These are phyloP conservation scores for Yueomyces sp. DNA, from an alignment of 805 yeast species.

Conservation along the genomic window DNA sequence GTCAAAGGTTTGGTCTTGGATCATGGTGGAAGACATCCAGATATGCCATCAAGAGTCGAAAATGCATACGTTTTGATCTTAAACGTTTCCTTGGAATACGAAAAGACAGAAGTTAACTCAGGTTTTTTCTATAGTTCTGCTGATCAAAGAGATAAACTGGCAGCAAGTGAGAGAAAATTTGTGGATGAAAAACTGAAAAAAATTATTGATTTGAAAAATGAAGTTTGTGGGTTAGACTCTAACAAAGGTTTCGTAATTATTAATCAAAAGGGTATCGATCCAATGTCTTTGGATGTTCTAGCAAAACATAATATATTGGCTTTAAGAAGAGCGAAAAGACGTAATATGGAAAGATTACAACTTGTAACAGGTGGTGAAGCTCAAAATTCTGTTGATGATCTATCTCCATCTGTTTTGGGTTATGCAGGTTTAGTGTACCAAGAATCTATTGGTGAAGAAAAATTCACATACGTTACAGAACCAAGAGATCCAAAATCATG, in stretches of 20 bases:
- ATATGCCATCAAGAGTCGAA: slow-evolving; percentile 82
- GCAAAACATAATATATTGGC: slow-evolving; percentile 92
- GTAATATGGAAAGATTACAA: slow-evolving; percentile 98
- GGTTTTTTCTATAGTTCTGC: slow-evolving; percentile 91
- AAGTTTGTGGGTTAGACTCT: slow-evolving; percentile 68
- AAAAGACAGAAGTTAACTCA: slow-evolving; percentile 93
- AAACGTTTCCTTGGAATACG: slow-evolving; percentile 92
- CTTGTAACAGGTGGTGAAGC: slow-evolving; percentile 95
- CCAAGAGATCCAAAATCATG: slow-evolving; percentile 81
- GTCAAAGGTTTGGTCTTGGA: slow-evolving; percentile 86
- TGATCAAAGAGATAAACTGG: slow-evolving; percentile 90
- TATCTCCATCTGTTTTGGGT: slow-evolving; percentile 68
- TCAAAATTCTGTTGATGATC: slow-evolving; percentile 91
- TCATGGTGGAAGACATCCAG: slow-evolving; percentile 98
- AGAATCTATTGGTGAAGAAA: slow-evolving; percentile 91
- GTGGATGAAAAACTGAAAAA: slow-evolving; percentile 87
- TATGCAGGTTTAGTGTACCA: slow-evolving; percentile 84
- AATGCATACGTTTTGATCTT: slow-evolving; percentile 79
- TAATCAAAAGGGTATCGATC: slow-evolving; percentile 97
- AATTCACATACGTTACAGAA: slow-evolving; percentile 90
- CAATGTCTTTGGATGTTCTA: slow-evolving; percentile 87
- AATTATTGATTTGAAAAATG: slow-evolving; percentile 85
- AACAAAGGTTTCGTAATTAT: slow-evolving; percentile 80
- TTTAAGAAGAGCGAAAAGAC: slow-evolving; percentile 92
- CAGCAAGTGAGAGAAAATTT: slow-evolving; percentile 83